phyloP scores from a whole-genome alignment of 1,284 basidiomycete species.

The Pseudozyma hubeiensis region DNA sequence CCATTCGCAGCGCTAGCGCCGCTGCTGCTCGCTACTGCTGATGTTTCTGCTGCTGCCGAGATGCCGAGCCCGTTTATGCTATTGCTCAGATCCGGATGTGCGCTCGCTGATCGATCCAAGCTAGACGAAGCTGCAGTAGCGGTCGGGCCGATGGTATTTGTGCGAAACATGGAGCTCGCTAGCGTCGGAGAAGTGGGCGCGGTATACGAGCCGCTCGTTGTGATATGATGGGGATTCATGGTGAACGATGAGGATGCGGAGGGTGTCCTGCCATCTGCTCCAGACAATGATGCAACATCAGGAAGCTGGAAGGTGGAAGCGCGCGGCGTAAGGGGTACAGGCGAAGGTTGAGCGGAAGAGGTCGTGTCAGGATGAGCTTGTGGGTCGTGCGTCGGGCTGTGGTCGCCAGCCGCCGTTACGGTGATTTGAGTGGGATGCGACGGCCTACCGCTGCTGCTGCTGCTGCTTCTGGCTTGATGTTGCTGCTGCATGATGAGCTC shows the following conservation, averaged over 20 bases:
- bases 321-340: constrained; percentile 27
- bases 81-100: constrained; percentile 25
- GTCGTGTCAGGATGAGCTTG: constrained; percentile 5
- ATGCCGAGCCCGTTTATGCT: constrained; percentile 37
- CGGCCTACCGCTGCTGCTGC: constrained; percentile 6
- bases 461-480: neutral
- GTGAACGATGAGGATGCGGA: constrained; percentile 1
- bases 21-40: constrained; percentile 1
- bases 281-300: constrained; percentile 2
- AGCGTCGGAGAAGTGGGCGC: constrained; percentile 27
- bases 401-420: constrained; percentile 15
- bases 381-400: neutral
- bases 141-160: constrained; percentile 19
- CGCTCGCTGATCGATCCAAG: constrained; percentile 27
- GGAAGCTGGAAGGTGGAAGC: constrained; percentile 29
- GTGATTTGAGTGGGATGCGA: constrained; percentile 26
- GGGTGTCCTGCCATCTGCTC: constrained; percentile 7
- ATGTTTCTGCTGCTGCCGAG: constrained; percentile 5
- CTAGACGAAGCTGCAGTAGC: neutral
- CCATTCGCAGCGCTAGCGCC: neutral
- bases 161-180: constrained; percentile 28
- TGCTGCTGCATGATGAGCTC: neutral
- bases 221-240: neutral
- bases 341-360: constrained; percentile 21
- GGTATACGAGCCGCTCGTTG: constrained; percentile 23